phyloP scores from a whole-genome alignment of 2,329 filamentous ascomycete genomes.

The Waltergamsia citrina region DNA sequence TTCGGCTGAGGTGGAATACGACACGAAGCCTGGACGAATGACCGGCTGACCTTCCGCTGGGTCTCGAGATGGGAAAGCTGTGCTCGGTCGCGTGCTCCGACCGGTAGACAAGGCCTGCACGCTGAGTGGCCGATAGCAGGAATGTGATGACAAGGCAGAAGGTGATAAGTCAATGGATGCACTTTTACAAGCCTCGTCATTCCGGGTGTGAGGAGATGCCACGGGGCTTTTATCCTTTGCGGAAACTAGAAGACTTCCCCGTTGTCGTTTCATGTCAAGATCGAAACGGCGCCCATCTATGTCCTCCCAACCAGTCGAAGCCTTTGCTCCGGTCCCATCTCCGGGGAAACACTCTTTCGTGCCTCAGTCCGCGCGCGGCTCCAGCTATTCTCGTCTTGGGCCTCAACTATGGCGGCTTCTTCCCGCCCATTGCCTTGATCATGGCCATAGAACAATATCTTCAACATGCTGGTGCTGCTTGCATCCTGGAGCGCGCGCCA shows the following conservation, averaged over 20 bases:
- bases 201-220: no score
- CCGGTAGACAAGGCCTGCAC: background rate
- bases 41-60: background rate
- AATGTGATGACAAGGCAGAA: constrained; percentile 1
- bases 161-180: background rate
- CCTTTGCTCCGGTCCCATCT: no score
- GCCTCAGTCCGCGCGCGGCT: constrained; percentile 6
- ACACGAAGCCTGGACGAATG: background rate
- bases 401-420: background rate
- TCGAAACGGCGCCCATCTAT: background rate
- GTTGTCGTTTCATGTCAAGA: background rate
- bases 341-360: no score
- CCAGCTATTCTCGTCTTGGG: background rate
- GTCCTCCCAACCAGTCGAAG: no score
- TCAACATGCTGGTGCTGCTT: background rate
- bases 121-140: background rate
- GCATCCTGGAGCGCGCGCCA: constrained; percentile 9
- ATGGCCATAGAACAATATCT: background rate
- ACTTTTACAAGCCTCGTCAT: no score
- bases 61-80: background rate
- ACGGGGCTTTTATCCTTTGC: constrained; percentile 3
- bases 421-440: background rate
- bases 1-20: no score
- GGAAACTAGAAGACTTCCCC: background rate
- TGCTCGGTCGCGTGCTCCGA: constrained; percentile 1